phyloP scores from a whole-genome alignment of 2,329 filamentous ascomycete species.

The Diaporthe vexans region DNA sequence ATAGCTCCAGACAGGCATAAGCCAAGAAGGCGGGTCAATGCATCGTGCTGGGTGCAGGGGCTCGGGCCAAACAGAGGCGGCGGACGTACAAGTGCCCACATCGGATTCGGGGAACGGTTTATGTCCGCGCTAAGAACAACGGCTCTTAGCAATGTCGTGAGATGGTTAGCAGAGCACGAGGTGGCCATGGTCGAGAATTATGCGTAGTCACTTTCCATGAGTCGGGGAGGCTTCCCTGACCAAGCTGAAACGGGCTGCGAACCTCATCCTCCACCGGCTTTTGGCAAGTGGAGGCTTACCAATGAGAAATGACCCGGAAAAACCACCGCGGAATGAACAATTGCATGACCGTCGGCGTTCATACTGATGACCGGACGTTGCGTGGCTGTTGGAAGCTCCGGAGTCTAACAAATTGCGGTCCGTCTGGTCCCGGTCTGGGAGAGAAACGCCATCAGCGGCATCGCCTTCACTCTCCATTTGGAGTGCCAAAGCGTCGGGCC shows the following conservation, averaged over 20 bases:
- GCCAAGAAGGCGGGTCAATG: conserved; percentile 26
- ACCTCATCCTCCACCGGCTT: conserved; percentile 21
- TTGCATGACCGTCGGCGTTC: not conserved
- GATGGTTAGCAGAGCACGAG: conserved; percentile 12
- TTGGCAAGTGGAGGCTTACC: conserved; percentile 28
- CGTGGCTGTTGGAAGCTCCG: not conserved
- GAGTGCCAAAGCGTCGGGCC: not conserved
- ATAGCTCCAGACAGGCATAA: conserved; percentile 28
- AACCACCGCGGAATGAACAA: not conserved
- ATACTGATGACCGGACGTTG: not conserved
- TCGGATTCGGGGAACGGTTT: conserved; percentile 25
- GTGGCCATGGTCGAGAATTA: conserved; percentile 9
- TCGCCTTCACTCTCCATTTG: not conserved
- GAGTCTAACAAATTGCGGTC: not conserved
- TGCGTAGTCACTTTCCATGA: conserved; percentile 14
- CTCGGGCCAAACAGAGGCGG: conserved; percentile 2
- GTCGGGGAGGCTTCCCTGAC: conserved; percentile 26
- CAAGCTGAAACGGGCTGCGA: conserved; percentile 17
- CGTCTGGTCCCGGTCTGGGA: not conserved
- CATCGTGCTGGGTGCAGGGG: conserved; percentile 1
- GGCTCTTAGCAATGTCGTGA: conserved; percentile 9
- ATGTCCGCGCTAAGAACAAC: conserved; percentile 9
- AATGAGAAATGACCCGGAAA: conserved; percentile 3
- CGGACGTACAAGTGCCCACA: conserved; percentile 11
- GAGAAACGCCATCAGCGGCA: not conserved